Conservation (phyloP, 1,284 basidiomycete species). For the Trametes versicolor region DNA sequence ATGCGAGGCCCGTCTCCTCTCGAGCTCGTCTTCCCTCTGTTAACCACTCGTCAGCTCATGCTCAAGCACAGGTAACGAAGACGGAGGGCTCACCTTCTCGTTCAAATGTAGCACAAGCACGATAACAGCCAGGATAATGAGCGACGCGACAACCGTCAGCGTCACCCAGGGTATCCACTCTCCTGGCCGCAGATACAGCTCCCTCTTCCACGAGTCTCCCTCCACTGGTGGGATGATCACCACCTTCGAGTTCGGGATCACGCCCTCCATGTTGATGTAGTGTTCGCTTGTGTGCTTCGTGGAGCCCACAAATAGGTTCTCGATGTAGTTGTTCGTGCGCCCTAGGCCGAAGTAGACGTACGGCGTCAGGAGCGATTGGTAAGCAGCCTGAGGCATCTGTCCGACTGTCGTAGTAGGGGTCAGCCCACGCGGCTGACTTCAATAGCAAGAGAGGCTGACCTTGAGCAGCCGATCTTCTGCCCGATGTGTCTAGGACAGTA, state of each 20-base stretch:
- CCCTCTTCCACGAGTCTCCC: conserved; percentile 80
- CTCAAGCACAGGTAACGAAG: neutral
- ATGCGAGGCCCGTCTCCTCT: conserved; percentile 87
- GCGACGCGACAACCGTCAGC: conserved; percentile 82
- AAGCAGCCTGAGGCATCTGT: conserved; percentile 93
- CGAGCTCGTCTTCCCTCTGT: conserved; percentile 92
- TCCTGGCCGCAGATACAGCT: conserved; percentile 93
- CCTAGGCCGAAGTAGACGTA: conserved; percentile 98
- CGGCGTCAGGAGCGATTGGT: conserved; percentile 89
- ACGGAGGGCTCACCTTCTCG: conserved; percentile 76
- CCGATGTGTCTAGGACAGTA: conserved; percentile 94
- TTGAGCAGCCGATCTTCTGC: conserved; percentile 90
- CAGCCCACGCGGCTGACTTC: conserved; percentile 1
- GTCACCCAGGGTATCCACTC: conserved; percentile 99
- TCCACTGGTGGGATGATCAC: conserved; percentile 87
- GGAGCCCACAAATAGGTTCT: conserved; percentile 93
- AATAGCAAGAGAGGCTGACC: conserved; percentile 50
- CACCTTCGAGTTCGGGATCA: conserved; percentile 97
- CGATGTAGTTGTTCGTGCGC: conserved; percentile 99
- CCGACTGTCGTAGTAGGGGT: conserved; percentile 63
- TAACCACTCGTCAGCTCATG: conserved; percentile 18
- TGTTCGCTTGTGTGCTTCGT: conserved; percentile 79
- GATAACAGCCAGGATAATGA: conserved; percentile 79
- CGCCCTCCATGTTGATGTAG: conserved; percentile 92
- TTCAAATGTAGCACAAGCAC: conserved; percentile 91